Percentiles rank a stretch among this genome's conserved stretches.
Conservation (phyloP, 1,284 basidiomycete species). For the Trichosporon sp. region DNA sequence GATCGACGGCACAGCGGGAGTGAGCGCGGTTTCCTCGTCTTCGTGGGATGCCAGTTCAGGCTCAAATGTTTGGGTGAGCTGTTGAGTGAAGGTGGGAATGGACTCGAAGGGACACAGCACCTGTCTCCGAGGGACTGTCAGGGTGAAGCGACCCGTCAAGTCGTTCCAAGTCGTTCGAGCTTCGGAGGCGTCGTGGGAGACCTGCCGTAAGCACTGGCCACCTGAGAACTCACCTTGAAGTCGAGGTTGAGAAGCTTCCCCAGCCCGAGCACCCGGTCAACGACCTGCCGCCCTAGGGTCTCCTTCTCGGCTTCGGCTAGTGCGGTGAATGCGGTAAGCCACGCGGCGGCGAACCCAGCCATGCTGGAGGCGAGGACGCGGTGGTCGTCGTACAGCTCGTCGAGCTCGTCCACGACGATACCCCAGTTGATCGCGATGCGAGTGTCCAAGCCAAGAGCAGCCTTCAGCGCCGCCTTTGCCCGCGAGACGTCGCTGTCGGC, state of each 20-base stretch:
- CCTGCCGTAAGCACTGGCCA: background rate
- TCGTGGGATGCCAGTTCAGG: background rate
- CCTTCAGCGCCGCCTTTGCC: conserved; percentile 6
- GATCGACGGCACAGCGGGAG: too few species aligned
- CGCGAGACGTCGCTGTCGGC: conserved; percentile 8
- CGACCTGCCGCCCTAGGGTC: background rate
- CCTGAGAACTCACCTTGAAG: background rate
- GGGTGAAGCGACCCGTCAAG: background rate
- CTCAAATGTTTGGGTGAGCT: background rate
- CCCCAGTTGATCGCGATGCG: conserved; percentile 4
- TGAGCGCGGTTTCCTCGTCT: too few species aligned
- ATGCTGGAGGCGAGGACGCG: background rate
- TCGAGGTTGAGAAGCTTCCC: background rate
- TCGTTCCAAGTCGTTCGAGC: background rate
- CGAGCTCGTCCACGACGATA: conserved; percentile 11
- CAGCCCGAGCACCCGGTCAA: background rate
- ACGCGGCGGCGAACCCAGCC: background rate
- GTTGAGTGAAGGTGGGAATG: background rate
- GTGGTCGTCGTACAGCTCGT: conserved; percentile 14
- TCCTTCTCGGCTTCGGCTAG: background rate
- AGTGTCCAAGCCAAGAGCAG: background rate
- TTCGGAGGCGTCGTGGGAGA: background rate
- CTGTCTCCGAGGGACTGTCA: background rate
- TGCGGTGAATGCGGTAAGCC: conserved; percentile 6
- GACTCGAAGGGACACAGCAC: conserved; percentile 9